Percentiles rank a stretch among this genome's conserved stretches.
These are phyloP conservation scores for Neonectria ditissima DNA, from an alignment of 2,329 filamentous ascomycete species.

Conservation along the genomic window DNA sequence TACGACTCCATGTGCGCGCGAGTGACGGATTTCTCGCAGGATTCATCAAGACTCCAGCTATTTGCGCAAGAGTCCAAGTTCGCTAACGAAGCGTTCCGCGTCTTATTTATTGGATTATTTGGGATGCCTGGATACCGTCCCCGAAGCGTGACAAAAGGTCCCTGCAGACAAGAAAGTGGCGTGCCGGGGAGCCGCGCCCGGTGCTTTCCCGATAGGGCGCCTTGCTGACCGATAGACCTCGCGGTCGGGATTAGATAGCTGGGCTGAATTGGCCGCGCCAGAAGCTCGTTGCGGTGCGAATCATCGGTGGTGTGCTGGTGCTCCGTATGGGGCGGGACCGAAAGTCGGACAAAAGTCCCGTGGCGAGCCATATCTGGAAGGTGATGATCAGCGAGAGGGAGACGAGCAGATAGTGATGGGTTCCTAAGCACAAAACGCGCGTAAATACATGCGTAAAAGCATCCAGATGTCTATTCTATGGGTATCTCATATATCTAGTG, in stretches of 20 bases:
- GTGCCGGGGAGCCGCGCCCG: background rate
- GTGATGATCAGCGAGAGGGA: conserved; percentile 21
- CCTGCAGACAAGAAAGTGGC: background rate
- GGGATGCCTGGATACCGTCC: background rate
- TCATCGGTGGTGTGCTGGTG: background rate
- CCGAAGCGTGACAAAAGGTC: conserved; percentile 1
- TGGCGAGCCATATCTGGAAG: conserved; percentile 36
- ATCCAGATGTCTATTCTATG: conserved; percentile 26
- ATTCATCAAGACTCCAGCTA: too few relatives aligned
- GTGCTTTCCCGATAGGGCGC: background rate
- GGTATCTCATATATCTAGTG: conserved; percentile 22
- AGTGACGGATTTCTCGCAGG: background rate
- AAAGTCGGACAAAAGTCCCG: conserved; percentile 39
- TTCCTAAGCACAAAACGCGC: background rate
- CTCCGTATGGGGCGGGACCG: background rate
- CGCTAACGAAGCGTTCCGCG: background rate
- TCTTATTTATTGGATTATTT: background rate
- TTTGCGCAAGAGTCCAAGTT: background rate
- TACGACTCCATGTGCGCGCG: conserved; percentile 36
- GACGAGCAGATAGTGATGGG: background rate
- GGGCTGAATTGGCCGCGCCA: background rate
- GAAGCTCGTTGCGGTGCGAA: background rate
- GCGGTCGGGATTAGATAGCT: background rate
- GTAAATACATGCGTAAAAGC: background rate
- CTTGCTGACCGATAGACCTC: background rate